These are phyloP conservation scores for Elaeis oleifera DNA, from an alignment of 202 grass and related monocot species.

Conservation along the genomic window DNA sequence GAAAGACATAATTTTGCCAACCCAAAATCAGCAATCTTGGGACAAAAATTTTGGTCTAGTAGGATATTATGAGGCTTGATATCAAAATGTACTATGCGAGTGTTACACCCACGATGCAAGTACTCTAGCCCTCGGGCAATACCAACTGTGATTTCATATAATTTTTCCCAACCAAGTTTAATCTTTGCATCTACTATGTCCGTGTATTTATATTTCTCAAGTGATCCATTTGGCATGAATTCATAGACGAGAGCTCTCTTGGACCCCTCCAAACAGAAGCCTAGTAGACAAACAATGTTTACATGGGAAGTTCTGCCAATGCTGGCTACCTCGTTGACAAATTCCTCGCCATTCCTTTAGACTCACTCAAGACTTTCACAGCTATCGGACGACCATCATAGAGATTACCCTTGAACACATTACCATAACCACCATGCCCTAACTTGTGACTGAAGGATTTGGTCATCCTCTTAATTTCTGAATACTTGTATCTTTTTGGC, in stretches of 20 bases:
- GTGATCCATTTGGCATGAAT: constrained; percentile 45
- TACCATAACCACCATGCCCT: constrained; percentile 62
- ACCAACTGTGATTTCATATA: constrained; percentile 52
- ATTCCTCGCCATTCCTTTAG: constrained; percentile 55
- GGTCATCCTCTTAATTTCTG: constrained; percentile 62
- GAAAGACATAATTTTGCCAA: constrained; percentile 29
- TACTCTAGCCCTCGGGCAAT: constrained; percentile 67
- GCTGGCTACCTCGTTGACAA: constrained; percentile 62
- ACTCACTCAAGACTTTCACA: constrained; percentile 52
- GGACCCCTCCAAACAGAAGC: constrained; percentile 40
- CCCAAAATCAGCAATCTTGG: constrained; percentile 44
- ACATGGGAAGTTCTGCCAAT: constrained; percentile 76
- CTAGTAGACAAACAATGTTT: constrained; percentile 47
- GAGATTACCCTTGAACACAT: constrained; percentile 46
- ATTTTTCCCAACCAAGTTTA: constrained; percentile 49
- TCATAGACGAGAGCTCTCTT: constrained; percentile 53
- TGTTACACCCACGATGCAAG: constrained; percentile 63
- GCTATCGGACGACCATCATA: constrained; percentile 34
- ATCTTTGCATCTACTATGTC: constrained; percentile 6
- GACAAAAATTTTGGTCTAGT: constrained; percentile 31
- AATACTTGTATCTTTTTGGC: constrained; percentile 52
- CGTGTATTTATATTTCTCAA: constrained; percentile 35
- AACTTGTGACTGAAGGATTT: constrained; percentile 44
- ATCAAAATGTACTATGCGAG: constrained; percentile 47
- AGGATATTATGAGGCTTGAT: constrained; percentile 31